Evolutionary conservation across 2,329 filamentous ascomycete species (phyloP), one percentile per base, ranked within the genome.

Genomic region (Trematosphaeria pertusa): DNA sequence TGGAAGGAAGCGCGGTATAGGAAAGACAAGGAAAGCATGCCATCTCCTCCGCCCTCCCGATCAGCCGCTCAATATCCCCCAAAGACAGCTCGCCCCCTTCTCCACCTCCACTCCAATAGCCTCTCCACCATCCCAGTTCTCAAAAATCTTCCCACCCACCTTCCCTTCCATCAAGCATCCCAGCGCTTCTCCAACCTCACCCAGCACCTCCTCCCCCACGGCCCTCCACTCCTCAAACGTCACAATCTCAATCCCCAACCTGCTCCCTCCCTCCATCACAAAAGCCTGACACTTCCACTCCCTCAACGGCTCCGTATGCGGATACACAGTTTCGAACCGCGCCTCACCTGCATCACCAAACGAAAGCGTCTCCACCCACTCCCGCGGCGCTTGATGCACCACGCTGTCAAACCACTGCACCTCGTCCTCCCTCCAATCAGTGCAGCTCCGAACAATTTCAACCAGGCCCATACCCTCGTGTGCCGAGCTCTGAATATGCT

Each of bases 271-370:
- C 21, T 78, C 77, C 42, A 61, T 58, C 1, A 70, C 62, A 69
- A 81, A 87, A 17, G 76, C 83, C 74, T 87, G 82, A 30, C 85
- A 76, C 73, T 86, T 84, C 74, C 83, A 84, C 62, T 72, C 70
- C 35, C 64, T 51, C 56, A 70, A 32, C 21, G 67, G 62, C 50
- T 73, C 71, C 5, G 56, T 54, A 58, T 73, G 65, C 26, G 83
- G 81, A 58, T 84, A 85, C 12, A 81, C 61, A 9, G 83, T 86
- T 67, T 85, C 83, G 54, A 84, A 68, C 42, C 55, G 59, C 0
- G 65, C 67, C 12, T 64, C 54, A 2, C 66, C 62, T 34, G 50
- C 59, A 17, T 53, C 64, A 14, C 65, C 75, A 56, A 80, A 76
- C 4, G 68, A 57, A 67, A 84, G 74, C 19, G 71, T 74, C 58